Evolutionary conservation across 306 rosid genomes (phyloP), one percentile per base, ranked within the genome.

Genomic region (Chamaecrista fasciculata): DNA sequence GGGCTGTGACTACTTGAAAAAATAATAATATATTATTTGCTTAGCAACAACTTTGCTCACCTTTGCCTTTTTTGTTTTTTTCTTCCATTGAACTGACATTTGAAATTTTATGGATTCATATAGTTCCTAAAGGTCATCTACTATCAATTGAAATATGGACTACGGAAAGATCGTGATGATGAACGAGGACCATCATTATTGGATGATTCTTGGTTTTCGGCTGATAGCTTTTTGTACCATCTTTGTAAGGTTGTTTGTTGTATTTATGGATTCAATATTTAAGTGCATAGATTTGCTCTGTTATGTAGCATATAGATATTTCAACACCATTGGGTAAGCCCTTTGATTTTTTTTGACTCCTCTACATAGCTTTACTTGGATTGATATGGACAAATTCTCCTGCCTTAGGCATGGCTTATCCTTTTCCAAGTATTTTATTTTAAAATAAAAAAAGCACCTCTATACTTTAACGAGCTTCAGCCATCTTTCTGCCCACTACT

Each of bases 141-240:
- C 74, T 76, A 88, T 85, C 98, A 93, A 79, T 85, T 88, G 29
- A 90, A 85, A 73, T 83, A 78, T 15, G 96, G 97, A 50, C 86
- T 87, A 37, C 86, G 77, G 74, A 93, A 82, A 73, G 89, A 85
- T 44, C 63, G 48, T 29, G 44, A 26, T 37, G 80, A 67, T 66
- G 71, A 64, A 58, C 62, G 82, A 56, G 73, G 70, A 62, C 73
- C 86, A 25, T 59, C 78, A 50, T 60, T 87, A 69, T 56, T 88
- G 61, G 96, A 90, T 60, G 94, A 93, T 72, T 88, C 97, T 39
- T 90, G 87, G 96, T 78, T 90, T 79, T 78, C 84, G 48, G 57
- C 85, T 4, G 87, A 90, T 62, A 85, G 90, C 79, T 88, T 93
- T 75, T 69, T 90, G 67, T 71, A 85, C 76, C 86, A 63, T 73